phyloP scores from a whole-genome alignment of 768 basidiomycete genomes.

The Pleurotus platypus region DNA sequence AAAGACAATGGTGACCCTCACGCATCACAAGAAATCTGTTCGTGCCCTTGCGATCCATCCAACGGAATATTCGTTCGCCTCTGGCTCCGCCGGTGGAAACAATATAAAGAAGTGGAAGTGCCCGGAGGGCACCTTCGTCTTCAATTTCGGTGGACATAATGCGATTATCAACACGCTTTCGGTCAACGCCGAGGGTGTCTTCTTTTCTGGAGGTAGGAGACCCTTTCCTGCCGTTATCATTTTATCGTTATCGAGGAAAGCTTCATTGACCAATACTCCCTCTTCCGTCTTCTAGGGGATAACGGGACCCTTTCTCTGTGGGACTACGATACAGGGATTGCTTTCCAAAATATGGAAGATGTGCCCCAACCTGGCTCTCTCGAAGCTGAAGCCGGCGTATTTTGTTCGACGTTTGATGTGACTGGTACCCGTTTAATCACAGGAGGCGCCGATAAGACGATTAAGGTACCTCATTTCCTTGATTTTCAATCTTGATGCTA shows the following conservation, averaged over 20 bases:
- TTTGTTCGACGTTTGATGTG: slow-evolving; percentile 95
- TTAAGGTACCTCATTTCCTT: slow-evolving; percentile 62
- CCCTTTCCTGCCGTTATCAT: neutral
- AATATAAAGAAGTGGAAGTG: slow-evolving; percentile 99
- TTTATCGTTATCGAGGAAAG: neutral
- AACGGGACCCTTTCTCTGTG: slow-evolving; percentile 90
- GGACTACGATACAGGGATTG: slow-evolving; percentile 93
- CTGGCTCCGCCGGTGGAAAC: slow-evolving; percentile 95
- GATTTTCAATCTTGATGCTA: neutral
- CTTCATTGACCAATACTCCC: neutral
- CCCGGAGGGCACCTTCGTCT: slow-evolving; percentile 92
- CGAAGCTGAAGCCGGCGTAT: slow-evolving; percentile 95
- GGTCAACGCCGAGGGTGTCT: slow-evolving; percentile 93
- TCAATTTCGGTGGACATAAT: slow-evolving; percentile 95
- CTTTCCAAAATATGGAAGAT: slow-evolving; percentile 93
- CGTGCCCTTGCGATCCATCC: slow-evolving; percentile 93
- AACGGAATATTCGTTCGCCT: slow-evolving; percentile 94
- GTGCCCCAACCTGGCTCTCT: slow-evolving; percentile 96
- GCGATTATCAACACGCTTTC: slow-evolving; percentile 96
- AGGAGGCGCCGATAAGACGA: slow-evolving; percentile 97
- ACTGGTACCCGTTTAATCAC: slow-evolving; percentile 94
- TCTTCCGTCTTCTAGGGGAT: slow-evolving; percentile 54
- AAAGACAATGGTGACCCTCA: slow-evolving; percentile 92
- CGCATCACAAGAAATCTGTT: slow-evolving; percentile 99
- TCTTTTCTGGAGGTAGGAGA: slow-evolving; percentile 89